phyloP scores from a whole-genome alignment of 768 basidiomycete species.

The Psilocybe cubensis region DNA sequence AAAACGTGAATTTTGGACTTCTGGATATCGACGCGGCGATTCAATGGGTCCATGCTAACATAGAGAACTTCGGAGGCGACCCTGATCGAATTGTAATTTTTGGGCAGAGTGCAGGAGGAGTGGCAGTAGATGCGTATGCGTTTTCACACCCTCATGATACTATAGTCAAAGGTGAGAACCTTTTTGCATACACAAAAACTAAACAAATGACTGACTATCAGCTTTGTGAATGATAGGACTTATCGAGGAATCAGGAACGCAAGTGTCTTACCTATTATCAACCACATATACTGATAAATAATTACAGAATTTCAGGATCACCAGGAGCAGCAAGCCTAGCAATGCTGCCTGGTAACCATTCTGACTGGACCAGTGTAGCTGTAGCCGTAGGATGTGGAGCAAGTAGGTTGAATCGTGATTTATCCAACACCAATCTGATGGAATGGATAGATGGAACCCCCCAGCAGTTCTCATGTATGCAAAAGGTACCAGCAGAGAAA shows the following conservation, averaged over 20 bases:
- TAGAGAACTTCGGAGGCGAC: constrained; percentile 46
- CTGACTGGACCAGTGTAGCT: constrained; percentile 35
- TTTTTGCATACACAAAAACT: too few species aligned
- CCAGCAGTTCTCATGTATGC: constrained; percentile 40
- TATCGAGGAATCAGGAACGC: constrained; percentile 42
- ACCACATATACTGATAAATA: not conserved
- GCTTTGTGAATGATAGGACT: constrained; percentile 25
- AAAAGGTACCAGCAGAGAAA: constrained; percentile 29
- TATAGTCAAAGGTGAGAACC: constrained; percentile 27
- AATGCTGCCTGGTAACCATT: constrained; percentile 15
- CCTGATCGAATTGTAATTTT: constrained; percentile 38
- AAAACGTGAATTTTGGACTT: constrained; percentile 37
- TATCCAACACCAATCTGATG: not conserved
- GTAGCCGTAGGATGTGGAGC: constrained; percentile 34
- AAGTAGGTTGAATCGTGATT: constrained; percentile 17
- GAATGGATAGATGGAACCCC: constrained; percentile 16
- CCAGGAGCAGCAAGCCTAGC: not conserved
- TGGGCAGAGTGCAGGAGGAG: constrained; percentile 40
- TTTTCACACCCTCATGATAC: constrained; percentile 38
- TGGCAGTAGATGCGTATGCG: constrained; percentile 34
- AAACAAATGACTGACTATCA: not conserved
- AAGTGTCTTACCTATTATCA: not conserved
- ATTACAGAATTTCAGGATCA: not conserved
- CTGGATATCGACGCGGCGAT: constrained; percentile 42
- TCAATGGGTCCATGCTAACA: constrained; percentile 50